Conservation (phyloP, 208 protist species). For the Crithidia bombi region DNA sequence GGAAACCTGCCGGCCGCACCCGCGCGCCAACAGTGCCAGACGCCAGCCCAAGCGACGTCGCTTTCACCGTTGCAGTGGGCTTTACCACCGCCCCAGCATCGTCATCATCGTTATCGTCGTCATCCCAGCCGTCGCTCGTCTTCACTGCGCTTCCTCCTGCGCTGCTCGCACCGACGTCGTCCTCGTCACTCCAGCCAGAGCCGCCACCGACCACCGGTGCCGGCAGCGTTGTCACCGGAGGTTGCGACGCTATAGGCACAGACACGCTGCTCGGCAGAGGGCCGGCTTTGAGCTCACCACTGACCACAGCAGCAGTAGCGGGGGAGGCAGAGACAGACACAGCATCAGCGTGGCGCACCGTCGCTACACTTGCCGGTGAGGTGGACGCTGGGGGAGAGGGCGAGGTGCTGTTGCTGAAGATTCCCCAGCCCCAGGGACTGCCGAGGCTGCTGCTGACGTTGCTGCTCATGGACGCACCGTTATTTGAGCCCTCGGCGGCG, state of each 20-base stretch:
- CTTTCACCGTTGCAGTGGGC: conserved; percentile 1
- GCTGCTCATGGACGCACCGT: too few relatives aligned
- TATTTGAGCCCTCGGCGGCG: too few relatives aligned
- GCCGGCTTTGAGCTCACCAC: neutral
- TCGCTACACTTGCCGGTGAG: neutral
- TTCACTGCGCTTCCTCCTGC: neutral
- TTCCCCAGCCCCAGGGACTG: conserved; percentile 12
- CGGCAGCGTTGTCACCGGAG: conserved; percentile 1
- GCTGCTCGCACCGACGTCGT: neutral
- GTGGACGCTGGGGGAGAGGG: neutral
- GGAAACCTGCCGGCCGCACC: neutral
- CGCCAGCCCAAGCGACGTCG: neutral
- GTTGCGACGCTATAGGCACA: neutral
- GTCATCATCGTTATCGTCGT: conserved; percentile 1
- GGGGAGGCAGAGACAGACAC: neutral
- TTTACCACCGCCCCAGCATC: neutral
- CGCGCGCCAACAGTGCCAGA: neutral
- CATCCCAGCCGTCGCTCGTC: conserved; percentile 8
- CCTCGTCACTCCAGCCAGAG: conserved; percentile 26
- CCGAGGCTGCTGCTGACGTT: conserved; percentile 9
- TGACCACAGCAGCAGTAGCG: neutral
- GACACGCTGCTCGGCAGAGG: neutral
- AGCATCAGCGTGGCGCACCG: neutral
- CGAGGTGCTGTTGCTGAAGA: conserved; percentile 6
- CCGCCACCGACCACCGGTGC: conserved; percentile 8